These are phyloP conservation scores for Nannizzia gypsea DNA, from an alignment of 2,329 filamentous ascomycete species.

Conservation along the genomic window DNA sequence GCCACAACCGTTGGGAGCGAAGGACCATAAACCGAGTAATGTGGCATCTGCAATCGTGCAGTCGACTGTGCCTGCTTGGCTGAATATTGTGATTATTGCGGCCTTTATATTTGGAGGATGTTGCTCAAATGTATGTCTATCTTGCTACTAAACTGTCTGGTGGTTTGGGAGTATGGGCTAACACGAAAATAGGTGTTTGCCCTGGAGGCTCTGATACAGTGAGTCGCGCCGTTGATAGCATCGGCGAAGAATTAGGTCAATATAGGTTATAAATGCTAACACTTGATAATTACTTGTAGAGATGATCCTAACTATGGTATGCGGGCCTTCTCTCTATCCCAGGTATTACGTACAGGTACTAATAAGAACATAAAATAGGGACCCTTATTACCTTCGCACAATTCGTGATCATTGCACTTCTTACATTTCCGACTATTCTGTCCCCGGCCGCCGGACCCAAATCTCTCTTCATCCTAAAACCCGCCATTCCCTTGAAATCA, in stretches of 20 bases:
- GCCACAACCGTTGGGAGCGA: not conserved
- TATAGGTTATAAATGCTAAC: not conserved
- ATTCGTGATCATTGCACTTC: conserved; percentile 70
- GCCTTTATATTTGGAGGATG: conserved; percentile 89
- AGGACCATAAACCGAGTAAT: not conserved
- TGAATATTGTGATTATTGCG: conserved; percentile 57
- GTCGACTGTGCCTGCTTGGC: conserved; percentile 44
- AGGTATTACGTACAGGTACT: not conserved
- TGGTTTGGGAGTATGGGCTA: not conserved
- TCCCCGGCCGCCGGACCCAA: conserved; percentile 48
- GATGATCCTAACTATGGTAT: conserved; percentile 74
- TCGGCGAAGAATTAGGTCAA: not conserved
- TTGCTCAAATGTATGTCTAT: conserved; percentile 67
- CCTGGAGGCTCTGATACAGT: conserved; percentile 90
- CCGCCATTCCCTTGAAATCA: conserved; percentile 68
- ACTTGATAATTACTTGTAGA: conserved; percentile 34
- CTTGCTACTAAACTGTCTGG: not conserved
- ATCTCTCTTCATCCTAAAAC: conserved; percentile 61
- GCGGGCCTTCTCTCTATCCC: conserved; percentile 10
- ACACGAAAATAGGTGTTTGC: conserved; percentile 62
- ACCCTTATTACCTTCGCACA: conserved; percentile 81
- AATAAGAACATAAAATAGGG: conserved; percentile 40
- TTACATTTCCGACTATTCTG: conserved; percentile 65
- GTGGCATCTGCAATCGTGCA: conserved; percentile 23
- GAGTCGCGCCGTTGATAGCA: too few species aligned